Base-by-base conservation (phyloP, 2,329 filamentous ascomycete genomes). In the Aquanectria penicillioides region DNA sequence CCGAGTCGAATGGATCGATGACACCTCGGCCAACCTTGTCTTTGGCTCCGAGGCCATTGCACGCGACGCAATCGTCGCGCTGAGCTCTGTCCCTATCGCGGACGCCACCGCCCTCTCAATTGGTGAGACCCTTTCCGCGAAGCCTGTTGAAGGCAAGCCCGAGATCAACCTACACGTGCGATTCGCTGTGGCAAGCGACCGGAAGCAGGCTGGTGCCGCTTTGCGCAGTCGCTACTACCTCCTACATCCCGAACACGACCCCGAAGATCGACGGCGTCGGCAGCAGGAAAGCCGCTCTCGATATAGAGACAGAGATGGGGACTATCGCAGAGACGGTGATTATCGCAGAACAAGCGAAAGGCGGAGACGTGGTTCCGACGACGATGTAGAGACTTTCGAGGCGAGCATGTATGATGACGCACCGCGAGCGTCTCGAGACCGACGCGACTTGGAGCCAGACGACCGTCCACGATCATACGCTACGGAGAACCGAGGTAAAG, bases 1-100 rank as follows among this genome's bases (percentile, higher is more conserved):
- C 54, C 83, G 86, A 61, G 82, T 97, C 63, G 93, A 98, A 78
- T 99, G 95, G 95, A 93, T 99, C 65, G 92, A 98, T 74, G 95
- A 99, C 75, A 89, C 87, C 6, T 94, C 93, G 0, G 92, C 93
- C 62, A 98, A 98, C 73, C 81, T 97, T 50, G 77, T 97, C 49
- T 98, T 95, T 78, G 80, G 78, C 33, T 82, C 82, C 6, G 80
- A 86, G 12, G 71, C 75, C 20, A 72, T 74, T 6, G 86, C 86
- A 2, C 77, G 80, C 15, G 81, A 85, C 41, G 87, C 86, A 15
- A 75, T 90, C 17, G 69, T 77, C 22, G 80, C 84, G 6, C 79
- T 90, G 23, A 78, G 82, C 54, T 77, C 78, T 15, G 74, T 84
- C 15, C 75, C 85, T 63, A 76, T 87, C 59, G 73, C 80, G 60